Percentiles rank a stretch among this genome's conserved stretches.
Conservation (phyloP, 2,329 filamentous ascomycete genomes). For the Pseudogymnoascus sp. region DNA sequence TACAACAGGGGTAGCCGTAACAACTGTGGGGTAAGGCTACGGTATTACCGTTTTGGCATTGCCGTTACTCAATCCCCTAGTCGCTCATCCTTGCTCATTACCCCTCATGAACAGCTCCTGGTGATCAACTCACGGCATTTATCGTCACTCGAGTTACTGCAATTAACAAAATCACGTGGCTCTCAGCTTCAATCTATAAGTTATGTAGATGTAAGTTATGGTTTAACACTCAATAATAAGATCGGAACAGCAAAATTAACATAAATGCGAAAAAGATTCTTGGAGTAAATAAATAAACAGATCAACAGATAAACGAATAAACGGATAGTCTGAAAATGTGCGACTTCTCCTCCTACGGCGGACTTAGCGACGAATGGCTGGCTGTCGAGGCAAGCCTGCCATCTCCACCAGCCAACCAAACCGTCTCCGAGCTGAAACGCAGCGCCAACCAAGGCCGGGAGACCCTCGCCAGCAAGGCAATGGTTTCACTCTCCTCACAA, state of each 20-base stretch:
- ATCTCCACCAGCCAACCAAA: not conserved
- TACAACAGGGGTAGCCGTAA: no score
- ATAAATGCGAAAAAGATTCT: no score
- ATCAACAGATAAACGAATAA: not conserved
- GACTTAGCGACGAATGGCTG: conserved; percentile 37
- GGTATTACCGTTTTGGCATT: not conserved
- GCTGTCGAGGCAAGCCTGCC: conserved; percentile 27
- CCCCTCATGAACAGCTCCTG: no score
- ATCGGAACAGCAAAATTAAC: no score
- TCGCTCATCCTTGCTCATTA: no score
- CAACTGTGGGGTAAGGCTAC: not conserved
- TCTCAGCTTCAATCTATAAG: no score
- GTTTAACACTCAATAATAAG: no score
- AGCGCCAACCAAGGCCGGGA: not conserved
- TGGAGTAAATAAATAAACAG: not conserved
- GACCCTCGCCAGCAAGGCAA: not conserved
- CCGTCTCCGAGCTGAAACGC: not conserved
- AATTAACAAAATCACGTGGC: no score
- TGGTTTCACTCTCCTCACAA: conserved; percentile 12
- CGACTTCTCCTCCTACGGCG: conserved; percentile 35
- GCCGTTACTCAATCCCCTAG: not conserved
- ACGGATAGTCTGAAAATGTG: conserved; percentile 24
- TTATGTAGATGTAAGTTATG: no score
- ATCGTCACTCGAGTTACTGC: no score
- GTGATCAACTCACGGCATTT: no score